Conservation (phyloP, 1,284 basidiomycete species). For the Papiliotrema terrestris region DNA sequence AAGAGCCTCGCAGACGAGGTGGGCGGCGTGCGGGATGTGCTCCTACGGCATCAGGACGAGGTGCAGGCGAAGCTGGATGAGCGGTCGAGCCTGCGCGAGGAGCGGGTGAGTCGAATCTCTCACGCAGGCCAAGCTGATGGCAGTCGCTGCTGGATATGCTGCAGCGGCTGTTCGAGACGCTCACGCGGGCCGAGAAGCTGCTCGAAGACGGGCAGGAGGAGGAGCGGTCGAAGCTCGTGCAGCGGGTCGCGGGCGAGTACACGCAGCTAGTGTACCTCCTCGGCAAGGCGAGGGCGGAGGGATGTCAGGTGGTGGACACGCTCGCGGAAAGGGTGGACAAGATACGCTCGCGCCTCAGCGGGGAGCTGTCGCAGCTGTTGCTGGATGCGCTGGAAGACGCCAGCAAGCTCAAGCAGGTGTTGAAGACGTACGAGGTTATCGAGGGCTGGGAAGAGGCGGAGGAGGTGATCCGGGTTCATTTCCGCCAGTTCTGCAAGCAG, state of each 20-base stretch:
- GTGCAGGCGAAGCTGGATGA: conserved; percentile 73
- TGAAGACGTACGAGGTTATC: conserved; percentile 76
- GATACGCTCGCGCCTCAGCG: conserved; percentile 72
- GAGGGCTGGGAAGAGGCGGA: conserved; percentile 80
- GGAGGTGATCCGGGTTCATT: conserved; percentile 68
- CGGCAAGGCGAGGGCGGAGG: conserved; percentile 70
- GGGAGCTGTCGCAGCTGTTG: conserved; percentile 78
- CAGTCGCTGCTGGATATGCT: conserved; percentile 77
- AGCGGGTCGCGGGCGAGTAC: conserved; percentile 82
- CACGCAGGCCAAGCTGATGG: background rate
- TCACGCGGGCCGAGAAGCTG: conserved; percentile 75
- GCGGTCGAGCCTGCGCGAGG: conserved; percentile 69
- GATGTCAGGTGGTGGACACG: conserved; percentile 72
- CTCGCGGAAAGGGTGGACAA: conserved; percentile 73
- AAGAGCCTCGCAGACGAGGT: conserved; percentile 62
- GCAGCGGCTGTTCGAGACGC: conserved; percentile 81
- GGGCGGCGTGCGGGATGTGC: conserved; percentile 46
- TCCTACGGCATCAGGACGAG: conserved; percentile 58
- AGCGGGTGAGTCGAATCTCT: conserved; percentile 61
- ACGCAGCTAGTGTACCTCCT: conserved; percentile 87
- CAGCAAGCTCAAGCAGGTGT: conserved; percentile 61
- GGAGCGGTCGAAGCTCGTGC: conserved; percentile 63
- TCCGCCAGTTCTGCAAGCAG: conserved; percentile 72
- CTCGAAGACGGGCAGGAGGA: conserved; percentile 51
- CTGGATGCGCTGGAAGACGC: conserved; percentile 52